Evolutionary conservation across 768 basidiomycete species (phyloP).

Genomic region (Naganishia vaughanmartiniae): DNA sequence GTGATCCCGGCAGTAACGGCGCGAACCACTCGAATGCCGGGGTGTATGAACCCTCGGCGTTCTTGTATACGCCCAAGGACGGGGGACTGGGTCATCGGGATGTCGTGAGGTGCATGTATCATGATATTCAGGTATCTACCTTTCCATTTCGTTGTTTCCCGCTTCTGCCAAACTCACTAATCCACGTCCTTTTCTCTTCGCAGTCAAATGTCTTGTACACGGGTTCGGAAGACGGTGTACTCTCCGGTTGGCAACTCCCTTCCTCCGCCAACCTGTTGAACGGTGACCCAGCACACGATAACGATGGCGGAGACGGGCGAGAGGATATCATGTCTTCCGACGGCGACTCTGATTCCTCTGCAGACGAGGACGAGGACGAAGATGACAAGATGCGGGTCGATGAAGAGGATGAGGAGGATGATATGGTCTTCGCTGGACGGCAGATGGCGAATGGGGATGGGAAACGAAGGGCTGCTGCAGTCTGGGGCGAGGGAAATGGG

Average conservation of each 20-base stretch:
- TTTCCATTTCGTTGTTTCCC: not conserved
- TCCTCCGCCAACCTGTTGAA: conserved; percentile 30
- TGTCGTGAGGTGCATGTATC: conserved; percentile 47
- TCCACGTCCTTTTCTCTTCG: not conserved
- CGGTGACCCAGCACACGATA: conserved; percentile 45
- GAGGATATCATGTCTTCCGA: conserved; percentile 24
- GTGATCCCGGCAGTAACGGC: not conserved
- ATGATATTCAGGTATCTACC: conserved; percentile 37
- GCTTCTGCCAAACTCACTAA: not conserved
- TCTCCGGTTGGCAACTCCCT: conserved; percentile 47
- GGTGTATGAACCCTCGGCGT: conserved; percentile 45
- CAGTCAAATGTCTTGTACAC: conserved; percentile 46
- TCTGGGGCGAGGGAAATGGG: conserved; percentile 28
- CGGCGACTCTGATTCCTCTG: conserved; percentile 28
- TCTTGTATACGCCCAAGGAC: conserved; percentile 39
- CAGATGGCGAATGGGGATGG: not conserved
- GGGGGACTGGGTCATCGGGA: conserved; percentile 44
- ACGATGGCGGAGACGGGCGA: conserved; percentile 40
- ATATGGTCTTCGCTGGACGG: conserved; percentile 23
- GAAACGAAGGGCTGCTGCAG: conserved; percentile 30
- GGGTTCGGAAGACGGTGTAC: conserved; percentile 50
- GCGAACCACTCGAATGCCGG: not conserved
- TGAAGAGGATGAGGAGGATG: conserved; percentile 39
- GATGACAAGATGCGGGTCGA: conserved; percentile 37
- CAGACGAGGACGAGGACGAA: conserved; percentile 25